Conservation (phyloP, 1,139 yeast genomes). For the Geotrichum reessii region DNA sequence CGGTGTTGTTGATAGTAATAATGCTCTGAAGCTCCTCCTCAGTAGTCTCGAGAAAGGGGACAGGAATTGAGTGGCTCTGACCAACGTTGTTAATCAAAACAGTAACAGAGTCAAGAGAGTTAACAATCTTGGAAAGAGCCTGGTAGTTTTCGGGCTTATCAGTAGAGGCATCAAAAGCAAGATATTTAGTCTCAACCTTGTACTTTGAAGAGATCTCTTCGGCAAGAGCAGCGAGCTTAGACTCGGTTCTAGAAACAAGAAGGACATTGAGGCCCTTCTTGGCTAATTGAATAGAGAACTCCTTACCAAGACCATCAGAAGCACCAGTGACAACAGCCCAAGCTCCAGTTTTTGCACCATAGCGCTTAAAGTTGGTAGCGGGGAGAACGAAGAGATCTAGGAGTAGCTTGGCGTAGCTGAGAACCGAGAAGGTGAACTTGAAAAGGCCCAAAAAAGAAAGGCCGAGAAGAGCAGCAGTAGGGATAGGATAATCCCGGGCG, state of each 20-base stretch:
- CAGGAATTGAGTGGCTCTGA: conserved; percentile 90
- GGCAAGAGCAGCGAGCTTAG: conserved; percentile 65
- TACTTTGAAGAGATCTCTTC: conserved; percentile 55
- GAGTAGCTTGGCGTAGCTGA: conserved; percentile 43
- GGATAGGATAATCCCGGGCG: conserved; percentile 10
- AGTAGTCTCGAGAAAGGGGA: conserved; percentile 78
- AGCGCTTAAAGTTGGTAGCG: conserved; percentile 54
- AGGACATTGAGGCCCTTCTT: conserved; percentile 74
- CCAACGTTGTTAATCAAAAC: conserved; percentile 91
- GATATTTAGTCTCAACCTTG: conserved; percentile 56
- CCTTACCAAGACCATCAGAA: conserved; percentile 96
- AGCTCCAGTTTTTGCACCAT: conserved; percentile 59
- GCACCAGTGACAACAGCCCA: conserved; percentile 98
- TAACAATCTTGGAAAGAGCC: conserved; percentile 45
- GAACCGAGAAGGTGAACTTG: conserved; percentile 42
- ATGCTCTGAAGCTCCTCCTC: conserved; percentile 69
- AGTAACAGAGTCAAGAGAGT: conserved; percentile 48
- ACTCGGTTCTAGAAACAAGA: conserved; percentile 75
- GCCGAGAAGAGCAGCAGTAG: conserved; percentile 19
- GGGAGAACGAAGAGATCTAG: conserved; percentile 62
- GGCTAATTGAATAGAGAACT: conserved; percentile 82
- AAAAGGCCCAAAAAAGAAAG: conserved; percentile 44
- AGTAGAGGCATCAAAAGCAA: conserved; percentile 73
- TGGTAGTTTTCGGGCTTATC: conserved; percentile 53
- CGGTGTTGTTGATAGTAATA: conserved; percentile 77